Evolutionary conservation across 2,329 filamentous ascomycete genomes (phyloP), one percentile per base, ranked within the genome.

Genomic region (Dryadomyces quercivorus): DNA sequence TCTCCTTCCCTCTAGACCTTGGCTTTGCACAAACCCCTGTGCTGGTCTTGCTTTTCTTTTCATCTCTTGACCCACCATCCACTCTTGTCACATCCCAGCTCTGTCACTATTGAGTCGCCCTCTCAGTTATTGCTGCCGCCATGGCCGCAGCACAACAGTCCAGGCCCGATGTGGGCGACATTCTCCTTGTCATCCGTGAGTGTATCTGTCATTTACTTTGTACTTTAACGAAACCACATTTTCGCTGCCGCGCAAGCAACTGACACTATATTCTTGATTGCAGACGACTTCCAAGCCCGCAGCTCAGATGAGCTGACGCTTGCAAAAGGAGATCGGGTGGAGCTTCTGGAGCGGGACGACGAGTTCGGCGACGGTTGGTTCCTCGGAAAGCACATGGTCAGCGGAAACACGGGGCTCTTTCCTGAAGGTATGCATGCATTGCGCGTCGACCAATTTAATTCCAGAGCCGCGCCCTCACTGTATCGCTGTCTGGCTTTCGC

Each of bases 221-320:
- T 44, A 13, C 38, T 44, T 44, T 44, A 5, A 9, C n/a, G 18
- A n/a, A n/a, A 5, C 43, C n/a, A 10, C 26, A 4, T 51, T 15
- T 46, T n/a, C 45, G 9, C 2, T 46, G 7, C 16, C 26, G 5
- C 26, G 8, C 26, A 15, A 3, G 3, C 18, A 12, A 4, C 26
- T 38, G 18, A 13, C 15, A 18, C n/a, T 46, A 13, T 36, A 10
- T 18, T 36, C n/a, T 18, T 12, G 44, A 53, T 8, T 34, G 40
- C 59, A 95, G 89, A 98, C 71, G 90, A 96, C 70, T 97, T 98
- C 68, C 75, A 84, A 62, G 91, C 92, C 56, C 84, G 93, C 61
- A 94, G 90, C 69, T 86, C 88, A 56, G 93, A 98, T 71, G 93
- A 98, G 75, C 77, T 98, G 65, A 94, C 82, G 62, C 76, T 98